These are phyloP conservation scores for Cladosporium sphaerospermum DNA, from an alignment of 2,329 filamentous ascomycete species.

Conservation along the genomic window DNA sequence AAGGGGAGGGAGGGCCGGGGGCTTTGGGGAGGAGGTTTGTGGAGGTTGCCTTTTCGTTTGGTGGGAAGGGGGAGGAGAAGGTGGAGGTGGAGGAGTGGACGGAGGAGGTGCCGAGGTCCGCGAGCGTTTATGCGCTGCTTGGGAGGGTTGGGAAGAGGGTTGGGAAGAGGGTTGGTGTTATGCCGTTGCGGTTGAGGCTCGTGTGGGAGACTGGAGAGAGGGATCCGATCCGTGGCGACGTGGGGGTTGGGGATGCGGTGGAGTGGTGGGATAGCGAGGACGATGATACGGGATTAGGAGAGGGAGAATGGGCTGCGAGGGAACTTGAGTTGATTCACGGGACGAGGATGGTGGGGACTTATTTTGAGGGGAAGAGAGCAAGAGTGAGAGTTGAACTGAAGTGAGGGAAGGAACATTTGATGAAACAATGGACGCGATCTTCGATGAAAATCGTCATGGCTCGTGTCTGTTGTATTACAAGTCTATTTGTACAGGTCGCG, in stretches of 20 bases:
- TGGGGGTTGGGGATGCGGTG: constrained; percentile 31
- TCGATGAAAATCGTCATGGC: background rate
- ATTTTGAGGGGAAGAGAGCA: constrained; percentile 67
- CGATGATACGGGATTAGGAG: constrained; percentile 31
- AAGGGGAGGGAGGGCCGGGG: constrained; percentile 56
- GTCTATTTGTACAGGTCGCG: no score
- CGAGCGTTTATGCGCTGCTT: constrained; percentile 76
- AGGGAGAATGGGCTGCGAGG: constrained; percentile 63
- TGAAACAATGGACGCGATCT: background rate
- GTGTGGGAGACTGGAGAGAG: constrained; percentile 89
- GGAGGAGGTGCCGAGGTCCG: constrained; percentile 62
- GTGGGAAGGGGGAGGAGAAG: background rate
- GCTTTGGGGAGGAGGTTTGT: constrained; percentile 76
- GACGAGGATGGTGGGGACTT: constrained; percentile 75
- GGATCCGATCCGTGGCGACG: constrained; percentile 57
- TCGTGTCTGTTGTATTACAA: background rate
- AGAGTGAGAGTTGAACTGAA: constrained; percentile 54
- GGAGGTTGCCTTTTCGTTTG: constrained; percentile 48
- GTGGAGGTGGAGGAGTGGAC: constrained; percentile 15
- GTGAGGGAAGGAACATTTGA: background rate
- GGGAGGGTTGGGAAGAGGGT: constrained; percentile 71
- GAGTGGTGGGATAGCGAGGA: constrained; percentile 37
- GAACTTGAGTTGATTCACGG: constrained; percentile 76
- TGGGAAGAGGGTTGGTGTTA: constrained; percentile 58
- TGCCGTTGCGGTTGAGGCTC: constrained; percentile 59